Percentiles rank a stretch among this genome's conserved stretches.
phyloP scores from a whole-genome alignment of 371 early-diverging fungal genomes.

The Mucor racemosus region DNA sequence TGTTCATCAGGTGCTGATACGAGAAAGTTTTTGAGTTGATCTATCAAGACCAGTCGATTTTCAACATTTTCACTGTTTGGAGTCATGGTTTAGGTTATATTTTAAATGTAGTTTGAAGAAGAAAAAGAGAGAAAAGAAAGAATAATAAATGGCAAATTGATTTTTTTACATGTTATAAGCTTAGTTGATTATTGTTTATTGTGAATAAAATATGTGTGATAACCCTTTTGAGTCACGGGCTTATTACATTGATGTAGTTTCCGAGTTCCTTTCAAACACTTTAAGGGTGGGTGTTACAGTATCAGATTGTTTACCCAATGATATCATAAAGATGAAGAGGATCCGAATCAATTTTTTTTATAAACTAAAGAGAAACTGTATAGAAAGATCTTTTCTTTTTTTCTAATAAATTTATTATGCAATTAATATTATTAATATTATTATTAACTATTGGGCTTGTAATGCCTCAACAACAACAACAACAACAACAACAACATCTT shows the following conservation, averaged over 20 bases:
- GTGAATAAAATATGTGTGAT: constrained; percentile 5
- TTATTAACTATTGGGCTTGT: background rate
- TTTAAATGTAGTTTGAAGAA: constrained; percentile 6
- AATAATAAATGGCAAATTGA: background rate
- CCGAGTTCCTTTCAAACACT: constrained; percentile 20
- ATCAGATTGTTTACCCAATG: constrained; percentile 16
- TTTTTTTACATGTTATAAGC: constrained; percentile 10
- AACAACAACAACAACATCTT: constrained; percentile 15
- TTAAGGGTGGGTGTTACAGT: constrained; percentile 21
- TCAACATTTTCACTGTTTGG: constrained; percentile 38
- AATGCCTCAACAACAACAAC: constrained; percentile 6
- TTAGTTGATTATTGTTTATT: constrained; percentile 5
- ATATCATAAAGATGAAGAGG: constrained; percentile 3
- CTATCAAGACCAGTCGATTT: constrained; percentile 46
- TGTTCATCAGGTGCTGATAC: constrained; percentile 55
- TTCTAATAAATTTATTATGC: constrained; percentile 5
- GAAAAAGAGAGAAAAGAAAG: constrained; percentile 22
- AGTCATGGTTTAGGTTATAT: constrained; percentile 8
- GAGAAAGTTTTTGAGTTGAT: constrained; percentile 59
- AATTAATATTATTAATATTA: constrained; percentile 1
- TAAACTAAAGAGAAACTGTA: constrained; percentile 9
- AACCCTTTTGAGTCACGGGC: constrained; percentile 18
- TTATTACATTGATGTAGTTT: constrained; percentile 11
- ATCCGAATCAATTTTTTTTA: constrained; percentile 4
- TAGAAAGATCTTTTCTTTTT: constrained; percentile 1